Percentiles rank a stretch among this genome's conserved stretches.
Conservation (phyloP, 352 stramenopile genomes). For the Phytopythium ostracodes region DNA sequence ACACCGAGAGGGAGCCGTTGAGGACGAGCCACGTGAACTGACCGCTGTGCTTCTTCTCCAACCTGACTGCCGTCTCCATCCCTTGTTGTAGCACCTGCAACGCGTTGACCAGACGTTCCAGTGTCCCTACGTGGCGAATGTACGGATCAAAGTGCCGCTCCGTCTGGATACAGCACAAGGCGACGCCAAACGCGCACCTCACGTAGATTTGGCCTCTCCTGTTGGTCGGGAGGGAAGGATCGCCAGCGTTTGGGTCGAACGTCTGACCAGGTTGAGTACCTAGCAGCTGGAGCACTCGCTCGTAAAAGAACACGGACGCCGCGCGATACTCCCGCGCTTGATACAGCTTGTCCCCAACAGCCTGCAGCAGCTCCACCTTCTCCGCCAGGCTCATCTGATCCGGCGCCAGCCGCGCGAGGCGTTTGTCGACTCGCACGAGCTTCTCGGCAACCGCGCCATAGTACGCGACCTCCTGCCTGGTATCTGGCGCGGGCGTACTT, state of each 20-base stretch:
- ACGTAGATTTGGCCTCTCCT: conserved; percentile 28
- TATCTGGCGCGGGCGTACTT: conserved; percentile 10
- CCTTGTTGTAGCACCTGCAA: conserved; percentile 33
- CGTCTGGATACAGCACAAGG: conserved; percentile 35
- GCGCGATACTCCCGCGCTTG: conserved; percentile 38
- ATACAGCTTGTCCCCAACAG: conserved; percentile 48
- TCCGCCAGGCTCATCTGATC: conserved; percentile 28
- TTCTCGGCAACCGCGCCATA: conserved; percentile 41
- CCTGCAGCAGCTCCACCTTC: conserved; percentile 39
- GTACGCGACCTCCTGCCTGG: conserved; percentile 28
- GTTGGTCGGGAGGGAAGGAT: not conserved
- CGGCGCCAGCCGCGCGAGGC: conserved; percentile 20
- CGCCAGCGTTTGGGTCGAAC: not conserved
- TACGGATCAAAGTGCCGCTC: conserved; percentile 29
- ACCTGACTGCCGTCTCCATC: conserved; percentile 35
- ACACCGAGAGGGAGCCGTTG: conserved; percentile 62
- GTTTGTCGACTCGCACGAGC: conserved; percentile 27
- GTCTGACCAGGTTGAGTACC: not conserved
- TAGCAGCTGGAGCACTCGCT: conserved; percentile 19
- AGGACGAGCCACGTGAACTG: conserved; percentile 54
- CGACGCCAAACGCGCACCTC: conserved; percentile 37
- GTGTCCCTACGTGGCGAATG: conserved; percentile 39
- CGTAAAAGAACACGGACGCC: conserved; percentile 50
- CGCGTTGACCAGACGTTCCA: conserved; percentile 40
- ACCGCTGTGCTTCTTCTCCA: conserved; percentile 27